Base-by-base conservation (phyloP, 2,329 filamentous ascomycete species). In the Fusarium xyrophilum region DNA sequence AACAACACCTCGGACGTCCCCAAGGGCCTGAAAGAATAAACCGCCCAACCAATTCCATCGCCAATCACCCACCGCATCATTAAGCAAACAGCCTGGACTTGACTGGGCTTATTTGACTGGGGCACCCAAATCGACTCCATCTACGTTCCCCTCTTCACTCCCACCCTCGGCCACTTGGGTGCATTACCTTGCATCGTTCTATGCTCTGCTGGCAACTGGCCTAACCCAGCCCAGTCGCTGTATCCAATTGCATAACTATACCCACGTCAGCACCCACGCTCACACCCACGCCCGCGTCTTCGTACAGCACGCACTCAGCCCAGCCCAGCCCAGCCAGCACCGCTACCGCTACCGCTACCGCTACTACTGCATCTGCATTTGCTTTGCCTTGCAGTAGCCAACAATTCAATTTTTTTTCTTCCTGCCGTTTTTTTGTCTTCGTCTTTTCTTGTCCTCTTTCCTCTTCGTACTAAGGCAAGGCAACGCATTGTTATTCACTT, bases 141-240 rank as follows among this genome's bases (percentile, higher is more conserved):
- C 56, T 60, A 48, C 64, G 53, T 62, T 63, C 59, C 58, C 63
- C 63, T 62, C 59, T 63, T 63, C 52, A 52, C 63, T 63, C 65
- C 65, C 69, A 63, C 63, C 62, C 63, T 71, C 68, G 55, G 47
- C 69, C 69, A 72, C 70, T 72, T 75, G 70, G 71, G 71, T 68
- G 73, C 74, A 74, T 74, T 75, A 71, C 72, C 73, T 74, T 75
- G 74, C 73, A 74, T 75, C 64, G 50, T 32, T 32, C 36, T 44
- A 36, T 56, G 33, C 54, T 56, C 54, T 56, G 51, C 21, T 54
- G 51, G 46, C 46, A 50, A 50, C 46, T 50, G 62, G 47, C 40
- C 56, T 56, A 32, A 43, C 44, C 59, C 47, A 42, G 54, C 62
- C 61, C 54, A 65, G 53, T 54, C 60, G 38, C 56, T 54, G 47